Base-by-base conservation (phyloP, 2,329 filamentous ascomycete genomes). In the Fusarium sp. region DNA sequence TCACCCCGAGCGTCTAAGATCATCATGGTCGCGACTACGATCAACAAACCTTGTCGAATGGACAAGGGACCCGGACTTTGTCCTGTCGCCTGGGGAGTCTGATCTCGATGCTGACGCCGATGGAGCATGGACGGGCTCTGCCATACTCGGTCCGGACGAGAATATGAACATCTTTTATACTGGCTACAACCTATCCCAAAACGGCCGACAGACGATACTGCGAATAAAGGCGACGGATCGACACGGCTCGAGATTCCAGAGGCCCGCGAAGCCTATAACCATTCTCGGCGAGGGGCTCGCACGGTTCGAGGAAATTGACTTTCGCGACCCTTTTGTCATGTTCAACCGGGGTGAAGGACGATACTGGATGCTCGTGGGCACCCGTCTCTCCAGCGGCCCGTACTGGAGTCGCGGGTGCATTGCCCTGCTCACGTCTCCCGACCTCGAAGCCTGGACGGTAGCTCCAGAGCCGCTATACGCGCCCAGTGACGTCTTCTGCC, bases 321-420 rank as follows among this genome's bases (percentile, higher is more conserved):
- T 83, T 70, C 78, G 82, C 31, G 82, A 83, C 66, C 80, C 82
- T 2, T 82, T 79, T 63, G 74, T 83, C 60, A 82, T 82, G 65
- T 82, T 73, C 69, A 81, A 82, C 68, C 67, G 68, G 1, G 65
- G 63, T 20, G 80, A 81, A 56, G 52, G 66, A 1, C 67, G 72
- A n/a, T 83, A 79, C 59, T 83, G 81, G 81, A 83, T 83, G 82
- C 77, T 83, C n/a, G 79, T 83, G 14, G 81, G 79, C 29, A 79
- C 81, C 5, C 77, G 82, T n/a, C 77, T 82, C 4, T 71, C 74
- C 5, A 68, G 60, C 6, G 82, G 81, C 1, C 81, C 82, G 0
- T 76, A 78, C 66, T 83, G 80, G 81, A 80, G 73, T n/a, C 77
- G 82, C 13, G 82, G 82, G 18, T 83, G 81, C 69, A 72, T 83